Conservation (phyloP, 495 filamentous ascomycete genomes). For the Choiromyces venosus region DNA sequence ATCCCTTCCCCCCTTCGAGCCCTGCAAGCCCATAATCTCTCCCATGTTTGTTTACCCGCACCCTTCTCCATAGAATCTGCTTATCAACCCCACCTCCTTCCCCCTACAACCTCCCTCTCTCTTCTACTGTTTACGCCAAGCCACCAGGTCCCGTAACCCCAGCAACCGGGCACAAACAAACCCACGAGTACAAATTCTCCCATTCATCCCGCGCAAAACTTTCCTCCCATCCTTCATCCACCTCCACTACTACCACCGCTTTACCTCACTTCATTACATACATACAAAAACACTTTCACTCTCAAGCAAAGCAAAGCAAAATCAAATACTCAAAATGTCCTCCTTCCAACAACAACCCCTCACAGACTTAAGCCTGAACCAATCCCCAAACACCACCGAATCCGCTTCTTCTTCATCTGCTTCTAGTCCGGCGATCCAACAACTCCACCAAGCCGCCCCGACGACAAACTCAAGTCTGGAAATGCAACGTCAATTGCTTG, state of each 20-base stretch:
- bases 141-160: not conserved
- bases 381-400: constrained; percentile 5
- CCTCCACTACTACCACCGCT: not conserved
- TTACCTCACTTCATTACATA: not conserved
- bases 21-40: not conserved
- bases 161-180: not conserved
- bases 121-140: not conserved
- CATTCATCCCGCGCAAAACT: not conserved
- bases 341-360: no score
- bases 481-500: constrained; percentile 38
- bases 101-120: not conserved
- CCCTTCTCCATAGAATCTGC: not conserved
- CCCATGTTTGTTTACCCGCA: not conserved
- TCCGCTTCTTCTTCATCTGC: constrained; percentile 11
- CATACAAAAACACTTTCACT: not conserved
- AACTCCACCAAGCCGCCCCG: constrained; percentile 26
- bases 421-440: constrained; percentile 23
- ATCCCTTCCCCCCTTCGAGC: not conserved
- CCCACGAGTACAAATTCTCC: constrained; percentile 1
- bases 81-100: not conserved
- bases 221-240: not conserved
- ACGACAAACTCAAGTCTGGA: constrained; percentile 31
- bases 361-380: constrained; percentile 18
- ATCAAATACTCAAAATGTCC: constrained; percentile 20
- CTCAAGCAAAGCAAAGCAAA: not conserved